phyloP scores from a whole-genome alignment of 306 rosid species.

The Dryas drummondii region DNA sequence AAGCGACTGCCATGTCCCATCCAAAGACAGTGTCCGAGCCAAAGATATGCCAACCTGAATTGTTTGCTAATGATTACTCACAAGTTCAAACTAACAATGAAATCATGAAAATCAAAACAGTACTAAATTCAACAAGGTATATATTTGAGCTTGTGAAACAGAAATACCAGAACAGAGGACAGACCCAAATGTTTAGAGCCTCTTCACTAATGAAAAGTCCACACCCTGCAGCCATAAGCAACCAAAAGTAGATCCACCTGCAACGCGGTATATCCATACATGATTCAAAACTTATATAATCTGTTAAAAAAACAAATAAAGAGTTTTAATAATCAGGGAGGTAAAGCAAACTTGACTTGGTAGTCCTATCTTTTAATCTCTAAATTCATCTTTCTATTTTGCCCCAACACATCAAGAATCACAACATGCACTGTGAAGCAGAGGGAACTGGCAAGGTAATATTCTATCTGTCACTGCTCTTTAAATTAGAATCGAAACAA shows the following conservation, averaged over 20 bases:
- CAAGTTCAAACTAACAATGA: constrained; percentile 19
- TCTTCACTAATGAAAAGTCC: constrained; percentile 78
- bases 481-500: neutral
- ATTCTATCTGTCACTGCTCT: neutral
- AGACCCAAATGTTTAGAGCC: constrained; percentile 72
- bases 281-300: neutral
- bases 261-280: constrained; percentile 5
- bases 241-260: constrained; percentile 79
- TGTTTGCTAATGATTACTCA: constrained; percentile 15
- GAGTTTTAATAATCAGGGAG: neutral
- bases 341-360: neutral
- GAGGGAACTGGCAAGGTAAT: neutral
- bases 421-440: neutral
- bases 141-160: constrained; percentile 38
- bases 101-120: constrained; percentile 14
- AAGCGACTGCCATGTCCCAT: constrained; percentile 61
- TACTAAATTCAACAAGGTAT: constrained; percentile 17
- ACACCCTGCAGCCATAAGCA: constrained; percentile 74
- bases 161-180: constrained; percentile 55
- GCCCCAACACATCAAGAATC: neutral
- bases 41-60: constrained; percentile 62
- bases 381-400: neutral
- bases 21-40: constrained; percentile 52
- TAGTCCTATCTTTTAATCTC: neutral
- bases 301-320: neutral